Conservation (phyloP, 2,329 filamentous ascomycete genomes). For the Graphium sp. region DNA sequence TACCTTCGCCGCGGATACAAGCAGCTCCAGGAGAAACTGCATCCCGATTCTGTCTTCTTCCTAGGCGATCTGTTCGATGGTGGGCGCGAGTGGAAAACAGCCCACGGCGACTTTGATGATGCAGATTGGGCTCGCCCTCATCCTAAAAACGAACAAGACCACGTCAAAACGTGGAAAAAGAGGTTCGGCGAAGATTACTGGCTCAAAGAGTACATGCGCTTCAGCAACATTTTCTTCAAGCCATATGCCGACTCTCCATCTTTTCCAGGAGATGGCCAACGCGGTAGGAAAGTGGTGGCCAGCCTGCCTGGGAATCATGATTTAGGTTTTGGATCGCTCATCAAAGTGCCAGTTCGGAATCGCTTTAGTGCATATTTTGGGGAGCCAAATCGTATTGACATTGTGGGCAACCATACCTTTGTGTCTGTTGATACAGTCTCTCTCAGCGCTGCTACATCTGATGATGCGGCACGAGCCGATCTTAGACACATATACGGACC, state of each 20-base stretch:
- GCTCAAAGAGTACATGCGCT: conserved; percentile 73
- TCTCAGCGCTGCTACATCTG: conserved; percentile 52
- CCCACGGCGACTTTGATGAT: conserved; percentile 38
- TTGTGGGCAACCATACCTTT: conserved; percentile 89
- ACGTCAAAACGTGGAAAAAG: conserved; percentile 50
- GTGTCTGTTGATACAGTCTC: conserved; percentile 84
- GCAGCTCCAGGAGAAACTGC: conserved; percentile 56
- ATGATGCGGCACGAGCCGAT: conserved; percentile 31
- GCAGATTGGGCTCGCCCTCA: conserved; percentile 37
- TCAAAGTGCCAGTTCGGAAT: conserved; percentile 65
- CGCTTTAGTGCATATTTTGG: conserved; percentile 83
- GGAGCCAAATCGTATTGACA: conserved; percentile 75
- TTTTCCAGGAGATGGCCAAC: conserved; percentile 49
- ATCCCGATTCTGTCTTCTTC: conserved; percentile 82
- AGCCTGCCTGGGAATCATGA: conserved; percentile 92
- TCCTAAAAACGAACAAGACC: conserved; percentile 31
- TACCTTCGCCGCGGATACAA: conserved; percentile 74
- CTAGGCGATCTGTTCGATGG: conserved; percentile 92
- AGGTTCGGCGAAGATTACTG: conserved; percentile 72
- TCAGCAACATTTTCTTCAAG: conserved; percentile 65
- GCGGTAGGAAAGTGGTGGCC: conserved; percentile 59
- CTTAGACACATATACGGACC: conserved; percentile 55
- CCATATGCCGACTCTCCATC: conserved; percentile 27
- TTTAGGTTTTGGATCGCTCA: conserved; percentile 72
- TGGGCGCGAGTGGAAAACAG: conserved; percentile 83